Base-by-base conservation (phyloP, 2,329 filamentous ascomycete species). In the Fusarium illudens region DNA sequence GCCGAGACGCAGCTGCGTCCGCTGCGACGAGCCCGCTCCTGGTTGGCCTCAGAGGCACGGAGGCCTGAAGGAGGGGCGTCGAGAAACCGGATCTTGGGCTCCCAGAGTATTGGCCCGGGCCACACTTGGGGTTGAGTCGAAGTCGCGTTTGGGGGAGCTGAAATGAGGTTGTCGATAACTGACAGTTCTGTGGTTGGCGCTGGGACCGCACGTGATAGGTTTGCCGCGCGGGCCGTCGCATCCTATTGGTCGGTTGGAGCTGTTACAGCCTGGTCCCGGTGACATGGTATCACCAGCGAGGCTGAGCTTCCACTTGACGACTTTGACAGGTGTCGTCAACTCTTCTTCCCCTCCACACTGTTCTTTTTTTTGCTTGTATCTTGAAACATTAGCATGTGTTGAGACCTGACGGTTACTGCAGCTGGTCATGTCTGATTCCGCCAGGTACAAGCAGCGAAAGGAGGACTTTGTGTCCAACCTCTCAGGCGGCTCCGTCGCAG, bases 381-480 rank as follows among this genome's bases (percentile, higher is more conserved):
- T 37, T 57, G 22, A 34, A 49, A 32, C 39, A 49, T 22, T 29
- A 67, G 61, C 33, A 70, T 72, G 63, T 58, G 32, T 58, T 58
- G 54, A 64, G 52, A 36, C 37, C 54, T 54, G 25, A 29, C 19
- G 15, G 29, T 50, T 59, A 57, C 37, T 44, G 32, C 53, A 50
- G 32, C 59, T 62, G 62, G 54, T 67, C 68, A 82, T 82, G 77
- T 77, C 81, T 65, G 73, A 75, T 69, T 50, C 76, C 32, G 79
- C 79, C 61, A 90, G 86, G 80, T 97, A 97, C 84, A 99, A 97
- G 82, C 88, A 91, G 75, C 86, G 91, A 71, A 99, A 99, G 83
- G 94, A 97, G 84, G 93, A 93, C 76, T 97, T 97, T 78, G 96
- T 99, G 75, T 97, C 95, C 57, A 92, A 94, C 78, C 88, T 97